phyloP scores from a whole-genome alignment of 2,329 filamentous ascomycete species.

The Fusarium decemcellulare region DNA sequence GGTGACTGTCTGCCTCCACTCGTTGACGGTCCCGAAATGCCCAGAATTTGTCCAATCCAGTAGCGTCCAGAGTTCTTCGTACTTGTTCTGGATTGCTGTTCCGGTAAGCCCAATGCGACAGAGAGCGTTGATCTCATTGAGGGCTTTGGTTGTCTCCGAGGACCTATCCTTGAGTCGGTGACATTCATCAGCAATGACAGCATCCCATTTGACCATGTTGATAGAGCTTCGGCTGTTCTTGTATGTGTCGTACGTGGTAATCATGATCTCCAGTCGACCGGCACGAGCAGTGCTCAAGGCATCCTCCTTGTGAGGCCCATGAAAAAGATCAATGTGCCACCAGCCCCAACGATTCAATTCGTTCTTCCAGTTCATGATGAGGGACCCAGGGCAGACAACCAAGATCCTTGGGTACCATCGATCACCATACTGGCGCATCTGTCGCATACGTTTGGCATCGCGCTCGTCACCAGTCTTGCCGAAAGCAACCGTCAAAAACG shows the following conservation, averaged over 20 bases:
- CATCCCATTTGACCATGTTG: constrained; percentile 93
- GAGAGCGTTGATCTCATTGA: constrained; percentile 91
- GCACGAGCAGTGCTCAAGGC: constrained; percentile 80
- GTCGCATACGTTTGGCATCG: constrained; percentile 89
- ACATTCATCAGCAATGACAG: constrained; percentile 94
- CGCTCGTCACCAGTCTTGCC: constrained; percentile 93
- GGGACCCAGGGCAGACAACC: constrained; percentile 88
- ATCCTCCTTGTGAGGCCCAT: constrained; percentile 78
- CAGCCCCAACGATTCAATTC: constrained; percentile 94
- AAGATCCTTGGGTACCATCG: constrained; percentile 84
- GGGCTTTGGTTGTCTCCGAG: constrained; percentile 85
- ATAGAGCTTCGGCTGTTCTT: constrained; percentile 80
- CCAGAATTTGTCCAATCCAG: constrained; percentile 97
- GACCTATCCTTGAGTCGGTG: constrained; percentile 87
- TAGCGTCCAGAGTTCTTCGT: constrained; percentile 96
- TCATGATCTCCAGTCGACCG: constrained; percentile 88
- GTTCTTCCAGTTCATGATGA: constrained; percentile 92
- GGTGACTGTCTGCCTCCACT: constrained; percentile 85
- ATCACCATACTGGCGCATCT: constrained; percentile 75
- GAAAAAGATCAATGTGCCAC: constrained; percentile 91
- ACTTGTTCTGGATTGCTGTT: constrained; percentile 97
- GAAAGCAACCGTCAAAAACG: constrained; percentile 91
- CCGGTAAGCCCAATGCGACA: constrained; percentile 95
- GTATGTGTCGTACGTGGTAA: constrained; percentile 95
- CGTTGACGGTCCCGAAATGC: constrained; percentile 71